These are phyloP conservation scores for Leccinum longicurvipes DNA, from an alignment of 768 basidiomycete species.

Conservation along the genomic window DNA sequence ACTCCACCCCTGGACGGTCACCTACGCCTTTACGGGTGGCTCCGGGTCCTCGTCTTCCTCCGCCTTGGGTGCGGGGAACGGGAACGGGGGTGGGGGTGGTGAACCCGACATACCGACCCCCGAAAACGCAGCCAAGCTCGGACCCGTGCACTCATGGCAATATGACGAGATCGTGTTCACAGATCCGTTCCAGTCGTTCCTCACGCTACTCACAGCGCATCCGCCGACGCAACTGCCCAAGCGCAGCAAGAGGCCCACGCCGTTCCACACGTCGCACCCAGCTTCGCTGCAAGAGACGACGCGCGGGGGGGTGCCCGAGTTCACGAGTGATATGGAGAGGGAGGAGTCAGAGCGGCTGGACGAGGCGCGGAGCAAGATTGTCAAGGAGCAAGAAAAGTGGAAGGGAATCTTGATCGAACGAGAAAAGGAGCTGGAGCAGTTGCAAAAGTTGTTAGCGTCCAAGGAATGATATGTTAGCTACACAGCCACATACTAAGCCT, in stretches of 20 bases:
- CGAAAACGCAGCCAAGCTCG: slow-evolving; percentile 61
- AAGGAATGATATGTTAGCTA: slow-evolving; percentile 14
- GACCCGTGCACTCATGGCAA: slow-evolving; percentile 95
- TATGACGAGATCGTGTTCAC: slow-evolving; percentile 98
- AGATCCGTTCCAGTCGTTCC: slow-evolving; percentile 87
- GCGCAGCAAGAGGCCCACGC: slow-evolving; percentile 53
- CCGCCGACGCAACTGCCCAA: slow-evolving; percentile 82
- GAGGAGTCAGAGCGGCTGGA: slow-evolving; percentile 82
- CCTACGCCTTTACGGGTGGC: slow-evolving; percentile 21
- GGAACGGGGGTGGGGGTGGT: too few relatives aligned
- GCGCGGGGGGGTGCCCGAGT: slow-evolving; percentile 72
- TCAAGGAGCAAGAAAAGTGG: slow-evolving; percentile 77
- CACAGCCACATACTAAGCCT: background rate
- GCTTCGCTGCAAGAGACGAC: slow-evolving; percentile 62
- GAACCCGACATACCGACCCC: slow-evolving; percentile 68
- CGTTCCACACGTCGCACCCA: slow-evolving; percentile 66
- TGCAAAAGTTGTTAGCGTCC: slow-evolving; percentile 50
- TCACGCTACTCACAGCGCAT: slow-evolving; percentile 74
- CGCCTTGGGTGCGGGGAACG: background rate
- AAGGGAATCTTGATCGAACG: slow-evolving; percentile 64
- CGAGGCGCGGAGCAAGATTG: slow-evolving; percentile 63
- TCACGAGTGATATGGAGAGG: slow-evolving; percentile 78
- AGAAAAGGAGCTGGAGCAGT: slow-evolving; percentile 74
- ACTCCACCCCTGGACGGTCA: slow-evolving; percentile 80
- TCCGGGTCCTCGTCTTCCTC: background rate